Conservation (phyloP, 2,329 filamentous ascomycete genomes). For the Fusarium oxysporum region DNA sequence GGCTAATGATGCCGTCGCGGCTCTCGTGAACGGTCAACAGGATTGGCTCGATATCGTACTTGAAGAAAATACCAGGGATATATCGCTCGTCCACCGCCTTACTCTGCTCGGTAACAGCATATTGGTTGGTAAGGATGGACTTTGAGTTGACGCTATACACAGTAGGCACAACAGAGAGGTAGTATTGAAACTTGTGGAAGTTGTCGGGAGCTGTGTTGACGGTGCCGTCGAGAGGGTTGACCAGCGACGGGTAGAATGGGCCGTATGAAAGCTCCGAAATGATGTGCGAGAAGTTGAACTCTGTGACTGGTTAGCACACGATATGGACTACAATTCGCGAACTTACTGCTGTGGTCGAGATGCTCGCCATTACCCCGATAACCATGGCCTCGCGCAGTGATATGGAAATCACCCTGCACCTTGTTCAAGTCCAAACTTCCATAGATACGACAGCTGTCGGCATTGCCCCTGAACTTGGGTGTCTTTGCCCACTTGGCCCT, state of each 20-base stretch:
- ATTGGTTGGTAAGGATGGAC: constrained; percentile 93
- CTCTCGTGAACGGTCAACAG: constrained; percentile 86
- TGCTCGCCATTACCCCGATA: constrained; percentile 84
- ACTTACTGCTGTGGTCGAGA: constrained; percentile 82
- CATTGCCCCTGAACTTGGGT: constrained; percentile 68
- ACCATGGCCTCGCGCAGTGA: constrained; percentile 95
- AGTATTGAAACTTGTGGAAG: constrained; percentile 99
- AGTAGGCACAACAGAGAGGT: constrained; percentile 93
- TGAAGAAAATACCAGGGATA: constrained; percentile 95
- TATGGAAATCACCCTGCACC: constrained; percentile 98
- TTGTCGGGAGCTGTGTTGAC: constrained; percentile 78
- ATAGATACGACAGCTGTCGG: constrained; percentile 88
- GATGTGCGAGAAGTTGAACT: constrained; percentile 98
- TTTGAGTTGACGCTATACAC: constrained; percentile 79
- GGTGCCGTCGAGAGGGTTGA: constrained; percentile 94
- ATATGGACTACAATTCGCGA: not conserved
- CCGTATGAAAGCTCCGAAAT: constrained; percentile 97
- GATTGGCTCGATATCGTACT: constrained; percentile 98
- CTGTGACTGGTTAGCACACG: constrained; percentile 57
- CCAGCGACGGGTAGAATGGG: constrained; percentile 92
- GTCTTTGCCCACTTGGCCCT: constrained; percentile 80
- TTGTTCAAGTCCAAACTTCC: constrained; percentile 94
- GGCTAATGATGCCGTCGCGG: constrained; percentile 77
- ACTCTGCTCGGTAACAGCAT: constrained; percentile 93
- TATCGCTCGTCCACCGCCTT: constrained; percentile 74